A percentile compares a stretch with the other conserved stretches of the same genome.
phyloP scores from a whole-genome alignment of 768 basidiomycete genomes.

The Hysterangium stoloniferum region DNA sequence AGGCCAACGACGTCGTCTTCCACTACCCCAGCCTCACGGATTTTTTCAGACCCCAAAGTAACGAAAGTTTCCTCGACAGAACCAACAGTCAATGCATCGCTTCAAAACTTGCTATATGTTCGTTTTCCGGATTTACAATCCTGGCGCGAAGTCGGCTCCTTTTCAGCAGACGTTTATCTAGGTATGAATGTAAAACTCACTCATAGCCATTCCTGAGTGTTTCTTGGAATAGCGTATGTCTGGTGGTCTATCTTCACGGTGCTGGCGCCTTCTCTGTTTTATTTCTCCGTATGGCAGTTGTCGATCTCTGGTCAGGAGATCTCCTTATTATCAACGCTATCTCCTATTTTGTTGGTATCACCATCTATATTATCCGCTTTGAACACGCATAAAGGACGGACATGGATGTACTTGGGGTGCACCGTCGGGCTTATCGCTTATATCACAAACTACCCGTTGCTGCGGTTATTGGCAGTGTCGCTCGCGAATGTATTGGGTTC shows the following conservation, averaged over 20 bases:
- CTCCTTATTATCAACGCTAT: conserved; percentile 60
- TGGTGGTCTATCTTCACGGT: conserved; percentile 82
- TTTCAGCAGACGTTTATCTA: conserved; percentile 44
- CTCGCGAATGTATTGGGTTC: conserved; percentile 44
- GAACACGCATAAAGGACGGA: conserved; percentile 40
- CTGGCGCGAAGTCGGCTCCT: conserved; percentile 18
- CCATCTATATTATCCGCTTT: conserved; percentile 38
- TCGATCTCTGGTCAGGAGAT: conserved; percentile 79
- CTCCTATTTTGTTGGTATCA: conserved; percentile 54
- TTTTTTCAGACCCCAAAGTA: neutral
- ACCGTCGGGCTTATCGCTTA: conserved; percentile 50
- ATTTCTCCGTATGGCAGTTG: conserved; percentile 89
- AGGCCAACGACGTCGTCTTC: neutral
- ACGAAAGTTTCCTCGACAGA: neutral
- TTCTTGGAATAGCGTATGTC: conserved; percentile 46
- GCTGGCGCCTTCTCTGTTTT: conserved; percentile 75
- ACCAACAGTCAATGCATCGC: neutral
- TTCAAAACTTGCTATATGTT: neutral
- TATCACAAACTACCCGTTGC: conserved; percentile 38
- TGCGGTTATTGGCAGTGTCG: conserved; percentile 51
- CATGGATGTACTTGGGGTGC: conserved; percentile 40
- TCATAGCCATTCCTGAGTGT: neutral
- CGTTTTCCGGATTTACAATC: neutral
- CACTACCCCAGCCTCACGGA: neutral
- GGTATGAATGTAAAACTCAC: conserved; percentile 39